A percentile compares a stretch with the other conserved stretches of the same genome.
These are phyloP conservation scores for Cucurbita moschata DNA, from an alignment of 306 rosid species.

Conservation along the genomic window DNA sequence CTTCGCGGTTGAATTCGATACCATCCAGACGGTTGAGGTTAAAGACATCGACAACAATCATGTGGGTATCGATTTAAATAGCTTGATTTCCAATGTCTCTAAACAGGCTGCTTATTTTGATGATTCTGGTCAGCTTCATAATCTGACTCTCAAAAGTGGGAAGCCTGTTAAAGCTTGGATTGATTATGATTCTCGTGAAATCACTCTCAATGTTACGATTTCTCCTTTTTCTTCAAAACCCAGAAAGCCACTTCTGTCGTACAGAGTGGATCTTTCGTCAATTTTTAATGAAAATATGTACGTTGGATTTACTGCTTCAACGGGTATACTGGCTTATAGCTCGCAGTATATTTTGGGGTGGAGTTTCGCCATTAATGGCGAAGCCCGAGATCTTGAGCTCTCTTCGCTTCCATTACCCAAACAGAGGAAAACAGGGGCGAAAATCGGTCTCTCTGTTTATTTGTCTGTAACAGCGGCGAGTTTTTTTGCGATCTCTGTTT, in stretches of 20 bases:
- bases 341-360: slow-evolving; percentile 4
- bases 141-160: not conserved
- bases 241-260: not conserved
- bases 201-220: not conserved
- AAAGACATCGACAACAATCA: slow-evolving; percentile 8
- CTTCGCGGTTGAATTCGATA: slow-evolving; percentile 14
- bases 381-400: not conserved
- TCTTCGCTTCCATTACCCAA: not conserved
- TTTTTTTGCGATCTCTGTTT: not conserved
- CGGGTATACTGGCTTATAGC: not conserved
- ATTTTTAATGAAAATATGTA: slow-evolving; percentile 2
- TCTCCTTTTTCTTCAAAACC: not conserved
- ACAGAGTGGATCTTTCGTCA: not conserved
- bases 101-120: not conserved
- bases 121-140: not conserved
- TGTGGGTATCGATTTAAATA: slow-evolving; percentile 12
- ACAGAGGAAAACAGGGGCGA: not conserved
- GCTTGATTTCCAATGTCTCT: not conserved
- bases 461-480: not conserved
- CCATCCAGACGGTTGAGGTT: not conserved
- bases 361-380: slow-evolving; percentile 13
- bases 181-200: not conserved
- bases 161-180: slow-evolving; percentile 2
- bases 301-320: slow-evolving; percentile 5
- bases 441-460: not conserved